Evolutionary conservation across 805 yeast species (phyloP), one percentile per base, ranked within the genome.

Genomic region (Teunomyces atbi): DNA sequence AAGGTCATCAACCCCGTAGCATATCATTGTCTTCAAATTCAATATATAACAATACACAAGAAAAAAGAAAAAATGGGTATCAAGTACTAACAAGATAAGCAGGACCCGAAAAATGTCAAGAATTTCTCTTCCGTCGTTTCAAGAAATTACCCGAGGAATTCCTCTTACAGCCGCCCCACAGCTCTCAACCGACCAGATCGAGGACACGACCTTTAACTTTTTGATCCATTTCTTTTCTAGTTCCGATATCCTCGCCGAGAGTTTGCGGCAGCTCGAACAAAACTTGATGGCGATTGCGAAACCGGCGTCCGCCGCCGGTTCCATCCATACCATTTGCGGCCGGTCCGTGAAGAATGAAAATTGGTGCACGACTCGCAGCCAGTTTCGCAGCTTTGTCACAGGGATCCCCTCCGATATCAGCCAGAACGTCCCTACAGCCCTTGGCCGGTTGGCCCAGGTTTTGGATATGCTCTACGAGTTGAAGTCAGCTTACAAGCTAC

Each of bases 131-230:
- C 44, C 44, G n/a, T 27, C 34, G 20, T 41, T 41, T 30, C 16
- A 41, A 11, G 44, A 41, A 29, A 16, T 41, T 27, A 41, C 44
- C 44, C 13, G 33, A 13, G 42, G 42, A 13, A 39, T 39, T 11
- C 18, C 33, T 2, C 16, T 36, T 10, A 13, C 10, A 4, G 3
- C 12, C 19, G 33, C 19, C 39, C 15, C 28, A 23, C 15, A n/a
- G 16, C 28, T 12, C 39, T 21, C 39, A 12, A 36, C 23, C 23
- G 39, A 36, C 27, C 28, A 36, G 16, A 13, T 36, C 10, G 39
- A 36, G 13, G 23, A 36, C 16, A 36, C 39, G 11, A 36, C 39
- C 28, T 36, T 36, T 21, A 21, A 36, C 18, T 36, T 19, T 16
- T 36, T 36, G 27, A 21, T 36, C 7, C 39, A 36, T 13, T 36